Percentiles rank a stretch among this genome's conserved stretches.
phyloP scores from a whole-genome alignment of 2,329 filamentous ascomycete genomes.

The Xylariaceae sp. region DNA sequence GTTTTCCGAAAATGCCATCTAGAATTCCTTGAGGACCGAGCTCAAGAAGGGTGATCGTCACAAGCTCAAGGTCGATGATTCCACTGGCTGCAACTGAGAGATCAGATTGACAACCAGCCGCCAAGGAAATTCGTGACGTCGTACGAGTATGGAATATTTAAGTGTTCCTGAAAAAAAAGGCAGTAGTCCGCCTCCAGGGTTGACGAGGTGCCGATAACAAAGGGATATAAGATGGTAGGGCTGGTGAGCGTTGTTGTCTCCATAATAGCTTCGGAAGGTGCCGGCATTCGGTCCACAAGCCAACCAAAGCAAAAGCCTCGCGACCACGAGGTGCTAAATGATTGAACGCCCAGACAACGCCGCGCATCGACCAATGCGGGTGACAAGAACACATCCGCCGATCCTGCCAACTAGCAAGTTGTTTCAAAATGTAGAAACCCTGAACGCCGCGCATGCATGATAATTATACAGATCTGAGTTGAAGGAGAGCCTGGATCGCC shows the following conservation, averaged over 20 bases:
- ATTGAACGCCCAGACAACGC: constrained; percentile 26
- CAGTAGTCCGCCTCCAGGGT: constrained; percentile 25
- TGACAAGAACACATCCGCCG: constrained; percentile 24
- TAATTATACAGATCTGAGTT: constrained; percentile 74
- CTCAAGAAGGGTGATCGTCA: constrained; percentile 19
- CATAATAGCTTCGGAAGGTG: constrained; percentile 15
- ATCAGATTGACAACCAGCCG: constrained; percentile 15
- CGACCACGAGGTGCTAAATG: constrained; percentile 19
- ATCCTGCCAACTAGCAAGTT: constrained; percentile 23
- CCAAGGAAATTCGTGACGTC: constrained; percentile 23
- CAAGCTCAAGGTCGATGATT: constrained; percentile 24
- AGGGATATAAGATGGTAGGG: constrained; percentile 13
- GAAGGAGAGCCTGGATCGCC: constrained; percentile 74
- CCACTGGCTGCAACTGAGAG: constrained; percentile 12
- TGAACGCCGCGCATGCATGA: constrained; percentile 54
- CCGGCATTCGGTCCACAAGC: constrained; percentile 15
- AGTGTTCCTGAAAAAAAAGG: constrained; percentile 2
- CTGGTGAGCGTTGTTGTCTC: constrained; percentile 8
- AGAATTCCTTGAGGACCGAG: constrained; percentile 21
- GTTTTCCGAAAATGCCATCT: constrained; percentile 17
- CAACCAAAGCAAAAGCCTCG: constrained; percentile 24
- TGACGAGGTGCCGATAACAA: constrained; percentile 23
- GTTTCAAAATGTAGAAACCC: constrained; percentile 18
- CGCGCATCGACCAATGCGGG: constrained; percentile 23
- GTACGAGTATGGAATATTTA: constrained; percentile 14